A percentile compares a stretch with the other conserved stretches of the same genome.
These are phyloP conservation scores for Diaporthe sp. DNA, from an alignment of 2,329 filamentous ascomycete genomes.

Conservation along the genomic window DNA sequence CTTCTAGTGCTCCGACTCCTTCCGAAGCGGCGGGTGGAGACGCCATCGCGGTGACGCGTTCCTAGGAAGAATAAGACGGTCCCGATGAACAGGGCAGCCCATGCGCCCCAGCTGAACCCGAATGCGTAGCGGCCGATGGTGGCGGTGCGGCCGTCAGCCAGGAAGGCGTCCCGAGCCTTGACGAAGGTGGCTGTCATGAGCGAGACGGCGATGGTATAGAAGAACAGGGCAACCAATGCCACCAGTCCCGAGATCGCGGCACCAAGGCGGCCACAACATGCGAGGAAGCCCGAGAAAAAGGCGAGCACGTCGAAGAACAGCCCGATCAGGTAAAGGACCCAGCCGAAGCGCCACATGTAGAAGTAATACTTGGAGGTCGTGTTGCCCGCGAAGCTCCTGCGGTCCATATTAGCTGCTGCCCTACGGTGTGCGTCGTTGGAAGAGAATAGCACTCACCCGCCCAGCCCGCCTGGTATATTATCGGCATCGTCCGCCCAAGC, in stretches of 20 bases:
- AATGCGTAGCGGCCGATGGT: conserved; percentile 77
- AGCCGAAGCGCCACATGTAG: conserved; percentile 92
- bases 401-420: not conserved
- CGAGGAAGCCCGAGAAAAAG: conserved; percentile 77
- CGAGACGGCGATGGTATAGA: conserved; percentile 75
- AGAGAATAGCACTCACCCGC: conserved; percentile 54
- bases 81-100: conserved; percentile 75
- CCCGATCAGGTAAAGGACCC: conserved; percentile 89
- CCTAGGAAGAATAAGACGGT: conserved; percentile 77
- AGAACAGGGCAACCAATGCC: conserved; percentile 74
- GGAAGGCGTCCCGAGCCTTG: conserved; percentile 77
- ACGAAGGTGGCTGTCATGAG: conserved; percentile 84
- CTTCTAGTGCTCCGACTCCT: conserved; percentile 64
- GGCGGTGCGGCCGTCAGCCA: conserved; percentile 66
- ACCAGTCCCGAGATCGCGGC: conserved; percentile 75
- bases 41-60: conserved; percentile 58
- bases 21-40: conserved; percentile 51
- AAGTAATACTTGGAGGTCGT: conserved; percentile 76
- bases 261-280: conserved; percentile 79
- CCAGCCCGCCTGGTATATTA: conserved; percentile 60
- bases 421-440: not conserved
- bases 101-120: conserved; percentile 83
- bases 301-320: conserved; percentile 82
- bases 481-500: conserved; percentile 70
- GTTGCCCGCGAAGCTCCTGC: conserved; percentile 58